These are phyloP conservation scores for Fusarium begoniae DNA, from an alignment of 2,329 filamentous ascomycete species.

Conservation along the genomic window DNA sequence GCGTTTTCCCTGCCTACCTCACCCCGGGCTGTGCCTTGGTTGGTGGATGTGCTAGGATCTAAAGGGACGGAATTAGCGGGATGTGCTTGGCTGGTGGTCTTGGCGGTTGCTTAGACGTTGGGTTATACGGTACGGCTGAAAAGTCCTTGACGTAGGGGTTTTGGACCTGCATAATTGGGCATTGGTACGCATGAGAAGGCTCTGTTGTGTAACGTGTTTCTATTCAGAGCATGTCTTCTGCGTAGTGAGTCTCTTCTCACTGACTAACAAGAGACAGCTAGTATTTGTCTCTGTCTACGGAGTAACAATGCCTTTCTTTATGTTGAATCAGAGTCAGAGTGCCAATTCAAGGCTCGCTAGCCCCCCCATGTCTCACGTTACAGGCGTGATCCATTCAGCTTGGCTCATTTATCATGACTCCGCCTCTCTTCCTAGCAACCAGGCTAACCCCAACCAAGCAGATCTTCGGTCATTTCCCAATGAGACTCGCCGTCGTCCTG, in stretches of 20 bases:
- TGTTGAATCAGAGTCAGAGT: not conserved
- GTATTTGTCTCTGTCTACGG: not conserved
- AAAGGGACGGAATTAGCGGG: slow-evolving; percentile 1
- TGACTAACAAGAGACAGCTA: not conserved
- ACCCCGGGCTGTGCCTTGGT: slow-evolving; percentile 5
- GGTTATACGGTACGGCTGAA: slow-evolving; percentile 23
- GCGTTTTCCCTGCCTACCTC: slow-evolving; percentile 5
- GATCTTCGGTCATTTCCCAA: not conserved
- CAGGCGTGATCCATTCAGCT: slow-evolving; percentile 15
- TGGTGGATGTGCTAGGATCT: not conserved
- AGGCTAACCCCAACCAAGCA: slow-evolving; percentile 8
- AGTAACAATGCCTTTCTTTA: not conserved
- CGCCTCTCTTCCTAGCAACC: slow-evolving; percentile 4
- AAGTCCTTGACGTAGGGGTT: slow-evolving; percentile 10
- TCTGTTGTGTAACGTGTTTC: not conserved
- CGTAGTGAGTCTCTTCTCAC: not conserved
- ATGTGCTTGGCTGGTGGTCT: not conserved
- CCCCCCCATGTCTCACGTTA: slow-evolving; percentile 11
- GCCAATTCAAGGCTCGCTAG: not conserved
- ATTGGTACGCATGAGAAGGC: not conserved
- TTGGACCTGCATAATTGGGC: slow-evolving; percentile 16
- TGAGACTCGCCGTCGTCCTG: not conserved
- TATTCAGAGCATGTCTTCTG: not conserved
- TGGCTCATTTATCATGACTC: slow-evolving; percentile 2
- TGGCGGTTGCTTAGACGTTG: not conserved